Evolutionary conservation across 2,329 filamentous ascomycete species (phyloP), one percentile per base, ranked within the genome.

Genomic region (Colletotrichum sojae): DNA sequence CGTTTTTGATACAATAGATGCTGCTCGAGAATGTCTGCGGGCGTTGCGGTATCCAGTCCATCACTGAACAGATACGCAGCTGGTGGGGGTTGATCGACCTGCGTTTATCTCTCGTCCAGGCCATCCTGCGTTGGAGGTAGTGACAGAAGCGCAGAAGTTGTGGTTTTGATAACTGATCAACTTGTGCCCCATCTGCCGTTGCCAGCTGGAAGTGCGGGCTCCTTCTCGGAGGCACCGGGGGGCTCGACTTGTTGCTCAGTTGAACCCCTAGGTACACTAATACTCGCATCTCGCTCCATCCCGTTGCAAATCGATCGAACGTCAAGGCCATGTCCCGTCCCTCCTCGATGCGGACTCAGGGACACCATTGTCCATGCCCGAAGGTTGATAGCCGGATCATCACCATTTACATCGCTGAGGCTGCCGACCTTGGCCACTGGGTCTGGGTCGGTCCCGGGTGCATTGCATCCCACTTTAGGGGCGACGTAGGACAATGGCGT

Each of bases 271-370:
- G 49, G 22, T 25, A 25, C 22, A 25, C 22, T 25, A 25, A 25
- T 25, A 25, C 22, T 25, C 22, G 22, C 22, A 25, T 3, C 22
- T 25, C 22, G 22, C 48, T 39, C 46, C 13, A 20, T 27, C 46
- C 60, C 53, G 27, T 48, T 40, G 53, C 60, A 43, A 58, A 40
- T 49, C 60, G 60, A 54, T 64, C 53, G 27, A 64, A 64, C 53
- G 31, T 64, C 52, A 40, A 48, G 20, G 48, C 10, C 59, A 20
- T 22, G 43, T 31, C 20, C 54, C 64, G 60, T 56, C 59, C 39
- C 40, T 51, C 45, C 52, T 45, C 31, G 39, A 60, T 68, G 60
- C 60, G 40, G 40, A 52, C 60, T 36, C 31, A 36, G 31, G 31
- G 10, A 8, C 8, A 36, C 31, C 31, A 25, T 22, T 20, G 31